Evolutionary conservation across 257 asterid genomes (phyloP), one percentile per base, ranked within the genome.

Genomic region (Galeopsis tetrahit): DNA sequence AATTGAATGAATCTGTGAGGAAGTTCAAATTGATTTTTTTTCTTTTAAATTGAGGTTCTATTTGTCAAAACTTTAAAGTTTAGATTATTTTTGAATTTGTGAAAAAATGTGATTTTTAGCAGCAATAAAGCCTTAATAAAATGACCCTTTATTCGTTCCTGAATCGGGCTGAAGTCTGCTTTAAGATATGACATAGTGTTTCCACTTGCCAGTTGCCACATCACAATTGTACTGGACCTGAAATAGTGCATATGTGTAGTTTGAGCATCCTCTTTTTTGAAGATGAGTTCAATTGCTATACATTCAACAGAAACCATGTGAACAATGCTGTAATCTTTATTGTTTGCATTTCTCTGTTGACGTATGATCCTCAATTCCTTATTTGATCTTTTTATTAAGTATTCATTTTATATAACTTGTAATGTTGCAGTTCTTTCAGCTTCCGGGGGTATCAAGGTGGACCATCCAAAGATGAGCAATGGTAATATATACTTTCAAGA

Each of bases 381-480:
- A 2, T 28, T 51, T 14, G 57, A 4, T 42, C 53, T 62, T 56
- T 49, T 3, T 31, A 21, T 10, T 55, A 31, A 72, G 46, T 15
- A 34, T 39, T 71, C 42, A 77, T 62, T 59, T 51, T 51, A 57
- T 69, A 38, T 55, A 39, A 51, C 15, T 66, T 65, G 39, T 6
- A 61, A 51, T 74, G 78, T 80, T 33, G 34, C 87, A 89, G 96
- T 89, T 79, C 93, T 89, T 73, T 89, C 96, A 2, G 96, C 96
- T 63, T 80, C 93, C 34, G 96, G 93, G 13, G 96, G 96, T 75
- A 86, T 89, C 77, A 87, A 78, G 88, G 88, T 87, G 80, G 85
- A 82, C 78, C 80, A 71, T 76, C 93, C 96, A 1, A 79, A 87
- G 75, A 80, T 89, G 89, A 84, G 87, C 78, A 82, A 65, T 63